phyloP scores from a whole-genome alignment of 1,139 yeast species.

The Candida pseudoviswanathii region DNA sequence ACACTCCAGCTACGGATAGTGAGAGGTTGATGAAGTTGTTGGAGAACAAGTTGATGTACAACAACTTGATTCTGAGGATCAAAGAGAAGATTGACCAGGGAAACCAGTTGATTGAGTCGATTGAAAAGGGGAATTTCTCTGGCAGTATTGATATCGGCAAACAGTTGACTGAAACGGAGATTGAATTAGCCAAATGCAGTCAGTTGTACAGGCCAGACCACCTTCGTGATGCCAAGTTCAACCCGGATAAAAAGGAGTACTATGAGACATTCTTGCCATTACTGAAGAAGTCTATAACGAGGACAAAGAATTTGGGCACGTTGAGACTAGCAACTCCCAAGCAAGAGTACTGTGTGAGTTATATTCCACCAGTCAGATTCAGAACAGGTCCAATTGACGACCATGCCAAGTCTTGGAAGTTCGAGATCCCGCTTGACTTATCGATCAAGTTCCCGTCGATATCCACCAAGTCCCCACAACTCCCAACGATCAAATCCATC shows the following conservation, averaged over 20 bases:
- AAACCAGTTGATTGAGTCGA: constrained; percentile 20
- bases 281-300: constrained; percentile 18
- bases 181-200: constrained; percentile 22
- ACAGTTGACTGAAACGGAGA: constrained; percentile 20
- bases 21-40: constrained; percentile 20
- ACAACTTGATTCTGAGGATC: constrained; percentile 29
- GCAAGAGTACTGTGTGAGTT: constrained; percentile 27
- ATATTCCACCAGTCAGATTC: constrained; percentile 34
- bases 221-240: constrained; percentile 15
- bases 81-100: constrained; percentile 32
- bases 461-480: constrained; percentile 5
- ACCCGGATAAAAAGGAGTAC: constrained; percentile 12
- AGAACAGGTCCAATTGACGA: constrained; percentile 17
- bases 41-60: constrained; percentile 25
- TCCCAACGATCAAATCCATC: constrained; percentile 34
- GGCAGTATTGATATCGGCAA: constrained; percentile 18
- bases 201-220: constrained; percentile 21
- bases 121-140: constrained; percentile 18
- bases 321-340: constrained; percentile 32
- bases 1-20: constrained; percentile 13
- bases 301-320: constrained; percentile 20
- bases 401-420: constrained; percentile 26
- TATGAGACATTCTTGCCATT: constrained; percentile 20
- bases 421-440: constrained; percentile 33
- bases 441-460: constrained; percentile 11